phyloP scores from a whole-genome alignment of 2,329 filamentous ascomycete genomes.

The Fusarium sp. region DNA sequence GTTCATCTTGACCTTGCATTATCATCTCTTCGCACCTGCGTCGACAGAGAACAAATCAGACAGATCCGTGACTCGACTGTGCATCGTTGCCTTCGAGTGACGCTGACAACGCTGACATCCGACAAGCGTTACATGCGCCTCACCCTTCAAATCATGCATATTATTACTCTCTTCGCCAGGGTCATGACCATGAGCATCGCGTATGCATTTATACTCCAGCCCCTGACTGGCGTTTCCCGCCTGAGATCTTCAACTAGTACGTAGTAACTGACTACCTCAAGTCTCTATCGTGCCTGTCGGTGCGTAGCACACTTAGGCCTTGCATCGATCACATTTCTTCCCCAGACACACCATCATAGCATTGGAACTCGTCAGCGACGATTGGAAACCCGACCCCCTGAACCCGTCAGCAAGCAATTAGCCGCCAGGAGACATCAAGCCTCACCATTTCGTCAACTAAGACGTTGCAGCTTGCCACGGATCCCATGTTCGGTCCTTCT shows the following conservation, averaged over 20 bases:
- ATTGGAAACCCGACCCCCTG: neutral
- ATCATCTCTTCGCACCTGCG: neutral
- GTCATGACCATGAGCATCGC: too few relatives aligned
- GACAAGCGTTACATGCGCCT: neutral
- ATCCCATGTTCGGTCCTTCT: neutral
- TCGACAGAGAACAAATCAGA: neutral
- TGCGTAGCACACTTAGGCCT: neutral
- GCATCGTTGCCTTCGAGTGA: neutral
- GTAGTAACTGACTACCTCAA: neutral
- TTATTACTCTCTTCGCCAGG: neutral
- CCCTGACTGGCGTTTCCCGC: neutral
- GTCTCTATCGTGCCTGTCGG: neutral
- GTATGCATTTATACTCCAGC: neutral
- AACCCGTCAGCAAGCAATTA: too few relatives aligned
- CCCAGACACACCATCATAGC: neutral
- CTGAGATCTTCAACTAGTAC: neutral
- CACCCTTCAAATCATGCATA: neutral
- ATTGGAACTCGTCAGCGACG: neutral
- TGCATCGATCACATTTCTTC: rapidly evolving
- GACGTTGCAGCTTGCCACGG: neutral
- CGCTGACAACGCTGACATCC: neutral
- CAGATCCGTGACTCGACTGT: neutral
- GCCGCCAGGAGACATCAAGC: neutral
- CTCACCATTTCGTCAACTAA: neutral
- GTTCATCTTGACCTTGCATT: neutral